Evolutionary conservation across 371 early-diverging fungal species (phyloP).

Genomic region (Actinomucor elegans): DNA sequence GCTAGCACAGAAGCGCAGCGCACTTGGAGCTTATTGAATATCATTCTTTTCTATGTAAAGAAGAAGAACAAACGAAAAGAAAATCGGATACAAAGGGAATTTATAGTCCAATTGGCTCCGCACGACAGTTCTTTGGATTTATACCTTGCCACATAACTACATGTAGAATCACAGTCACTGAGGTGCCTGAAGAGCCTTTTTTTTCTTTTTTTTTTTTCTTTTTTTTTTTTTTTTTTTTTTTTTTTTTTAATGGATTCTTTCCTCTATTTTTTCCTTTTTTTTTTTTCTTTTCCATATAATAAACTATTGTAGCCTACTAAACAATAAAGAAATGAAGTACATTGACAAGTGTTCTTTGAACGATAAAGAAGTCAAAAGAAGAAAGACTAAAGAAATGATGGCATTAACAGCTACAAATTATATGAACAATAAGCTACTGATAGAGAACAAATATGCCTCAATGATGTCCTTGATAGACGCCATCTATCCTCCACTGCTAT

Average conservation of each 20-base stretch:
- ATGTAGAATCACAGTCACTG: too few relatives aligned
- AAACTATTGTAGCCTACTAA: not conserved
- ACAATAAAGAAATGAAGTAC: not conserved
- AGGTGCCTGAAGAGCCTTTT: conserved; percentile 7
- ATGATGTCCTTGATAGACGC: conserved; percentile 29
- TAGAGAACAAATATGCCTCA: conserved; percentile 24
- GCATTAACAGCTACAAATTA: conserved; percentile 7
- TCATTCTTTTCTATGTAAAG: not conserved
- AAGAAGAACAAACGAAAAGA: not conserved
- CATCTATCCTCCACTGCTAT: conserved; percentile 32
- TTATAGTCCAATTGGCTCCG: conserved; percentile 4
- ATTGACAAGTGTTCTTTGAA: not conserved
- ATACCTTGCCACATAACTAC: too few relatives aligned
- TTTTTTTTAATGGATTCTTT: conserved; percentile 3
- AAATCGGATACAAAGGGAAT: not conserved
- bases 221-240: conserved; percentile 10
- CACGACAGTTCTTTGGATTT: conserved; percentile 2
- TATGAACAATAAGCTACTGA: conserved; percentile 14
- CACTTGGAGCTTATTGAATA: conserved; percentile 10
- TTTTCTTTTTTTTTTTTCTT: not conserved
- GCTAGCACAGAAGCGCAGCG: conserved; percentile 14
- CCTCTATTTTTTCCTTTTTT: conserved; percentile 8
- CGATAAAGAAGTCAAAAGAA: conserved; percentile 2
- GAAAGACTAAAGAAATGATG: conserved; percentile 6
- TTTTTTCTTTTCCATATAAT: conserved; percentile 1